Base-by-base conservation (phyloP, 352 stramenopile species). In the Phytophthora chlamydospora region DNA sequence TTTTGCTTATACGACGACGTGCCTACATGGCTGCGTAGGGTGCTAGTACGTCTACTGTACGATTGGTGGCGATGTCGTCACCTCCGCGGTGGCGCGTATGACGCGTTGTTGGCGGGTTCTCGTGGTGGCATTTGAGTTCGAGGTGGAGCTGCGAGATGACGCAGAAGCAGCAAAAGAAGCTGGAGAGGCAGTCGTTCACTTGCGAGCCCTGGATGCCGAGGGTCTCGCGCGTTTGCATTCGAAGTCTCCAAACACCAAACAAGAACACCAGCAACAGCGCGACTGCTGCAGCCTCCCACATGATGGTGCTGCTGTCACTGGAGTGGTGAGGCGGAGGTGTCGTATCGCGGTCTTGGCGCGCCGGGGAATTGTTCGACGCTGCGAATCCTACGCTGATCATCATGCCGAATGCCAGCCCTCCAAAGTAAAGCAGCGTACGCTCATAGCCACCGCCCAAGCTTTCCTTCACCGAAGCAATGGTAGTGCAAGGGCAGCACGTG, bases 81-180 rank as follows among this genome's bases (percentile, higher is more conserved):
- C 45, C 41, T 64, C 47, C 51, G 13, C 47, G 19, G 8, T 32
- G 55, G n/a, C 19, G 34, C 9, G 54, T 36, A 56, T 45, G 59
- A 45, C 68, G 29, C 35, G 58, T 42, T 43, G 58, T 31, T 68
- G 54, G 21, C 40, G 60, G 16, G 55, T 67, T 19, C 17, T 78
- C 34, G 70, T 73, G 36, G 6, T 87, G 73, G 12, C 51, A 55
- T 9, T 58, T 71, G 12, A 77, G 61, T 40, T 77, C 69, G n/a
- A 69, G 40, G 31, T 78, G 56, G 46, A 85, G 59, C 61, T 89
- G 80, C 13, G 77, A 69, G 34, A 89, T 65, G 9, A 76, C 67
- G 51, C 80, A 89, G 61, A 75, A 87, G 47, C 60, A 78, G 59
- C 77, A 89, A 29, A 51, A 76, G 39, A 73, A 63, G 31, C 73